These are phyloP conservation scores for Neoboletus brunneissimus DNA, from an alignment of 768 basidiomycete species.

Conservation along the genomic window DNA sequence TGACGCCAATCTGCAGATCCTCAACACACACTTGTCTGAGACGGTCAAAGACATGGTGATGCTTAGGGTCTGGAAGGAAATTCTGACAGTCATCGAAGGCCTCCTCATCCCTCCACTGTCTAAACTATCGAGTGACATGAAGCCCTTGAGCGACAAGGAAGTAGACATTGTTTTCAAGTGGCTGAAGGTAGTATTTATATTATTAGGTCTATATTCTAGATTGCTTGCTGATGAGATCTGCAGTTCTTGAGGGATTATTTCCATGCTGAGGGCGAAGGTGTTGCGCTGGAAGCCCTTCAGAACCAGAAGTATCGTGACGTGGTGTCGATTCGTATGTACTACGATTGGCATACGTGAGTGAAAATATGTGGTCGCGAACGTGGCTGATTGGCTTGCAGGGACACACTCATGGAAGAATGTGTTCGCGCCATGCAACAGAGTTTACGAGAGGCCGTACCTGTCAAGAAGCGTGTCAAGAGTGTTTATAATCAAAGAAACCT, in stretches of 20 bases:
- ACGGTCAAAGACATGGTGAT: conserved; percentile 90
- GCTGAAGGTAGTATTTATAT: conserved; percentile 63
- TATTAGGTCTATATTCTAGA: not conserved
- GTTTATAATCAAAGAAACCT: conserved; percentile 91
- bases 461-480: conserved; percentile 89
- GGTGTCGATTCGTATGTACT: conserved; percentile 86
- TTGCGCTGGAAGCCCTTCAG: conserved; percentile 81
- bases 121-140: conserved; percentile 84
- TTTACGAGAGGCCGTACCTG: conserved; percentile 65
- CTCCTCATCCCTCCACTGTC: conserved; percentile 89
- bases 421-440: conserved; percentile 93
- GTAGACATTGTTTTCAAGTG: conserved; percentile 99
- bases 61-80: conserved; percentile 94
- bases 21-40: conserved; percentile 85
- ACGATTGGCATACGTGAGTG: conserved; percentile 90
- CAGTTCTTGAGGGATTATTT: conserved; percentile 95
- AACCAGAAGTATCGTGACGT: conserved; percentile 95
- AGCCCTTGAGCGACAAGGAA: conserved; percentile 90
- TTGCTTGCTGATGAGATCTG: not conserved
- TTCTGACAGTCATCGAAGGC: conserved; percentile 79
- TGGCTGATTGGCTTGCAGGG: conserved; percentile 40
- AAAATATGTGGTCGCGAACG: conserved; percentile 1
- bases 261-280: conserved; percentile 89
- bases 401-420: conserved; percentile 90
- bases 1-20: conserved; percentile 85